These are phyloP conservation scores for Mycena leptocephala DNA, from an alignment of 768 basidiomycete species.

Conservation along the genomic window DNA sequence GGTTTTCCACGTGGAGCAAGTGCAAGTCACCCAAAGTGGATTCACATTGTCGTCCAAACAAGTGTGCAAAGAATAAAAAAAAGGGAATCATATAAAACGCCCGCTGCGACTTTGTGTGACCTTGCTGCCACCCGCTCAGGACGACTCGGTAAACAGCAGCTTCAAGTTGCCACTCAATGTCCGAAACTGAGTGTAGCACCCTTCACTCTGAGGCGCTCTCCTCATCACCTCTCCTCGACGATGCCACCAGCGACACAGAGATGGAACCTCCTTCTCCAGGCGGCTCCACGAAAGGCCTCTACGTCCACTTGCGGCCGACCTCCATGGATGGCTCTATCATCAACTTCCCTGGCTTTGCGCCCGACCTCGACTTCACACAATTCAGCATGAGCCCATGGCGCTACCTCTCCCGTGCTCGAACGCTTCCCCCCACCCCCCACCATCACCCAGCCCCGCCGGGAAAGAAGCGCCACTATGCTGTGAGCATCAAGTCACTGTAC, in stretches of 20 bases:
- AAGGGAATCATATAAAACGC: not conserved
- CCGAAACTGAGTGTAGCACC: not conserved
- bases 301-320: conserved; percentile 17
- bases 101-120: not conserved
- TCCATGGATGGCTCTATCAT: conserved; percentile 7
- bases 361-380: not conserved
- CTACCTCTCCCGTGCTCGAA: not conserved
- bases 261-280: not conserved
- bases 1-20: not conserved
- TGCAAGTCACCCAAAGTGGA: not conserved
- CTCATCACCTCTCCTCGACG: not conserved
- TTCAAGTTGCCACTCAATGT: not conserved
- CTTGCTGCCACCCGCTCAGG: not conserved
- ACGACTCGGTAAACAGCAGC: not conserved
- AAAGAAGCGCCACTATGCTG: conserved; percentile 3
- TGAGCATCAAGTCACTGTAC: not conserved
- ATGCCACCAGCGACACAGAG: not conserved
- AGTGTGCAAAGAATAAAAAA: no score
- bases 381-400: not conserved
- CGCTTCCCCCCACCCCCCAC: not conserved
- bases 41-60: not conserved
- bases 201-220: not conserved
- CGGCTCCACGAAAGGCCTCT: conserved; percentile 1
- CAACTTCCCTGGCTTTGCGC: not conserved
- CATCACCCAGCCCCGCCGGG: not conserved